These are phyloP conservation scores for Pichia sp. DNA, from an alignment of 1,139 yeast genomes.

Conservation along the genomic window DNA sequence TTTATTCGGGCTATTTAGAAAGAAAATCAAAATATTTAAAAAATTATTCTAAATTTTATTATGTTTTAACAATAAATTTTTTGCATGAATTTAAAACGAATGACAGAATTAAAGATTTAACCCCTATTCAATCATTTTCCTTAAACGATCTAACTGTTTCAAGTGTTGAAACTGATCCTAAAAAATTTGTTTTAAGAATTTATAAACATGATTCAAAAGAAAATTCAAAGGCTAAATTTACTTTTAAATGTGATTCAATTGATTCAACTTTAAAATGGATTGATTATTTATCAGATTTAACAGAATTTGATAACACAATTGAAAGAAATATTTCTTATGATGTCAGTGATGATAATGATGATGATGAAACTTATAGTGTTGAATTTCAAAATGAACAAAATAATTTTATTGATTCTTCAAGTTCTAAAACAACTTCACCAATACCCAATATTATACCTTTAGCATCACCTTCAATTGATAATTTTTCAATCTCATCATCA, in stretches of 20 bases:
- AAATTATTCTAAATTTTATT: conserved; percentile 60
- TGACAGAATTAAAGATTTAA: conserved; percentile 50
- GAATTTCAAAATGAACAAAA: conserved; percentile 3
- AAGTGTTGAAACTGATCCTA: conserved; percentile 27
- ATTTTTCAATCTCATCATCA: background rate
- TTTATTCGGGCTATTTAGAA: conserved; percentile 46
- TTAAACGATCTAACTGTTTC: conserved; percentile 33
- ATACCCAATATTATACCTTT: background rate
- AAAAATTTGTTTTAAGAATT: conserved; percentile 29
- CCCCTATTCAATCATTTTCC: conserved; percentile 37
- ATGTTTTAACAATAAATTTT: conserved; percentile 65
- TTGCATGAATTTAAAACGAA: conserved; percentile 65
- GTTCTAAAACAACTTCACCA: background rate
- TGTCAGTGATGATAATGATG: conserved; percentile 13
- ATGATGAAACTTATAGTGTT: background rate
- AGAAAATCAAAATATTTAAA: conserved; percentile 61
- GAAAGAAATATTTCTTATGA: conserved; percentile 27
- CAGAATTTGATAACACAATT: conserved; percentile 24
- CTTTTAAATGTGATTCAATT: conserved; percentile 31
- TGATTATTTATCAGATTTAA: conserved; percentile 37
- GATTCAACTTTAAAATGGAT: conserved; percentile 40
- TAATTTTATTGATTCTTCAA: background rate
- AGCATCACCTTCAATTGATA: background rate
- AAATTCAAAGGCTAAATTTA: conserved; percentile 22
- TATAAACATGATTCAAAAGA: conserved; percentile 15